Base-by-base conservation (phyloP, 495 filamentous ascomycete species). In the Neurospora sp. region DNA sequence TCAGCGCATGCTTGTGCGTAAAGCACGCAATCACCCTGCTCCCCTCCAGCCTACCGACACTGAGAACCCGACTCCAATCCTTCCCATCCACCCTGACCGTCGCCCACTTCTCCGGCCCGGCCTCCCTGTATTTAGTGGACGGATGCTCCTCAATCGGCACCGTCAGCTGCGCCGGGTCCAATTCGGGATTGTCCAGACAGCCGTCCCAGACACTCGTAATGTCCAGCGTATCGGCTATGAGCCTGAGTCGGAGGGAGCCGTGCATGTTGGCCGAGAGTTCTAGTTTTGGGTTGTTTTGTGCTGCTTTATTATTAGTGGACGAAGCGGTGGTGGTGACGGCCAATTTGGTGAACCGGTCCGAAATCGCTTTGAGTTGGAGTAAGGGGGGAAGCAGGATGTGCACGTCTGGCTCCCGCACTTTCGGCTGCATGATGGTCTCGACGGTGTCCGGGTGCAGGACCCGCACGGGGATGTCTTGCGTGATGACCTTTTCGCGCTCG, bases 381-480 rank as follows among this genome's bases (percentile, higher is more conserved):
- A 99, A 83, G 0, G 91, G 89, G 0, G 96, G 96, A 0, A 99
- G 88, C 42, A 93, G 88, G 81, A 99, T 95, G 82, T 98, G 92
- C 1, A 97, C 94, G 78, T 99, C 95, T 54, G 95, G 94, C 77
- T 98, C 94, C 31, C 93, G 90, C 71, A 93, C 93, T 71, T 89
- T 89, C 16, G 96, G 96, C 82, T 99, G 94, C 81, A 94, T 93
- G 46, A 98, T 90, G 16, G 89, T 91, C 72, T 94, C 92, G 1
- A 99, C 93, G 0, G 89, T 90, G 20, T 89, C 87, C 1, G 92
- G 88, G 75, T 91, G 90, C 5, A 99, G 88, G 5, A 99, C 93
- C 5, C 93, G 90, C 70, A 98, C 90, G n/a, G 96, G 96, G 37
- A 98, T 89, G 81, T 98, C 94, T 78, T 99, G 96, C n/a, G 94